Percentiles rank a stretch among this genome's conserved stretches.
These are phyloP conservation scores for Rhodotorula taiwanensis DNA, from an alignment of 768 basidiomycete species.

Conservation along the genomic window DNA sequence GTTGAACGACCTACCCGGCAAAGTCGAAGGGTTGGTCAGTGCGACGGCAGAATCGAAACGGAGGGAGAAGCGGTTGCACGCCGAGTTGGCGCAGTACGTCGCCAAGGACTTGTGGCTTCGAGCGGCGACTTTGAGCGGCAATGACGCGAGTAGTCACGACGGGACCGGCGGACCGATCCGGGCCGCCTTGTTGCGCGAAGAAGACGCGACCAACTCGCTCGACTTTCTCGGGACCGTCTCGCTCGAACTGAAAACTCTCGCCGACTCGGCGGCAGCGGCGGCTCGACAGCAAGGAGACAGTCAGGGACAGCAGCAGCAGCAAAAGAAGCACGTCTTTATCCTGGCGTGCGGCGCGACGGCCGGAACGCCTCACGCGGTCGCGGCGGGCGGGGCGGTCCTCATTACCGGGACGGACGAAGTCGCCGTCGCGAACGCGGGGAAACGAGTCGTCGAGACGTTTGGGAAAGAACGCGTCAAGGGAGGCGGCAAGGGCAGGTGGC, in stretches of 20 bases:
- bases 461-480: constrained; percentile 60
- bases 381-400: constrained; percentile 46
- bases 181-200: constrained; percentile 26
- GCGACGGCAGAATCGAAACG: constrained; percentile 63
- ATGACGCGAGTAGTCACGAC: too few relatives aligned
- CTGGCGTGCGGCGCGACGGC: constrained; percentile 29
- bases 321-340: constrained; percentile 20
- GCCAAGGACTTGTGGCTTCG: constrained; percentile 35
- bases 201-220: constrained; percentile 38
- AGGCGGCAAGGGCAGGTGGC: constrained; percentile 66
- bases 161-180: not conserved
- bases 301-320: not conserved
- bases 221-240: constrained; percentile 36
- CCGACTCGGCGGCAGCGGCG: not conserved
- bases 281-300: too few relatives aligned
- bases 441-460: constrained; percentile 7
- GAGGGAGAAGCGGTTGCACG: constrained; percentile 49
- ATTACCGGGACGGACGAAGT: constrained; percentile 50
- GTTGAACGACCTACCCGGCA: constrained; percentile 59
- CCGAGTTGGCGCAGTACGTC: constrained; percentile 56
- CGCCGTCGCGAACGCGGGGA: constrained; percentile 50
- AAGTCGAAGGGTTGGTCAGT: constrained; percentile 61
- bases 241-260: constrained; percentile 18
- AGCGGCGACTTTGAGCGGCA: not conserved
- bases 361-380: constrained; percentile 49